Base-by-base conservation (phyloP, 768 basidiomycete genomes). In the Nevesoporus exiguus region DNA sequence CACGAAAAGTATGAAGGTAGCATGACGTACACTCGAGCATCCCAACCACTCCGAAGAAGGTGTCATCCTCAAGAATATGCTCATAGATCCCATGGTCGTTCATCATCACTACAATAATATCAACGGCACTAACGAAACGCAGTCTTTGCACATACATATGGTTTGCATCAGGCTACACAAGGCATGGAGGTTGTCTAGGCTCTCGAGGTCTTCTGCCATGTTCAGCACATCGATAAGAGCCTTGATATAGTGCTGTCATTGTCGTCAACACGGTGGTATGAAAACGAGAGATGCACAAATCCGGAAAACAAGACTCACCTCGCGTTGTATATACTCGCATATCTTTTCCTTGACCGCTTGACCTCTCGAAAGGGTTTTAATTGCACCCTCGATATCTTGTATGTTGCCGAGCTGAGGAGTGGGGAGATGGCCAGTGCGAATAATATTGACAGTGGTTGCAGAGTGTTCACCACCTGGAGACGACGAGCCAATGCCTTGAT, bases 11-110 rank as follows among this genome's bases (percentile, higher is more conserved):
- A 52, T 40, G n/a, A 51, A 30, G 22, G 50, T 40, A 52, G 24
- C 60, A 30, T n/a, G 11, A 74, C 91, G 54, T 58, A 96, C 95
- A 99, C 79, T 99, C 97, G 58, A 99, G 84, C 79, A 98, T 96
- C 43, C 95, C 94, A 39, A 95, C 84, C 45, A 98, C 90, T 46
- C 92, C 93, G 59, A 89, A 82, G 73, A 97, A 98, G 49, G 93
- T 74, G 34, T 94, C 90, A 64, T 98, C 95, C 52, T 92, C 87
- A 36, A 98, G 80, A 59, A 99, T 88, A 67, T 94, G 90, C 73
- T 99, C 96, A 68, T 95, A 95, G 69, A 99, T 82, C 37, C 79
- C 80, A 69, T 94, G 93, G 71, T 99, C 97, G 69, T 98, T 98
- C 65, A 98, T 80, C 77, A 93, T 84, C 58, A 99, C 94, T 97